Evolutionary conservation across 345 rosid genomes (phyloP).

Genomic region (thale cress (Arabidopsis thaliana)): DNA sequence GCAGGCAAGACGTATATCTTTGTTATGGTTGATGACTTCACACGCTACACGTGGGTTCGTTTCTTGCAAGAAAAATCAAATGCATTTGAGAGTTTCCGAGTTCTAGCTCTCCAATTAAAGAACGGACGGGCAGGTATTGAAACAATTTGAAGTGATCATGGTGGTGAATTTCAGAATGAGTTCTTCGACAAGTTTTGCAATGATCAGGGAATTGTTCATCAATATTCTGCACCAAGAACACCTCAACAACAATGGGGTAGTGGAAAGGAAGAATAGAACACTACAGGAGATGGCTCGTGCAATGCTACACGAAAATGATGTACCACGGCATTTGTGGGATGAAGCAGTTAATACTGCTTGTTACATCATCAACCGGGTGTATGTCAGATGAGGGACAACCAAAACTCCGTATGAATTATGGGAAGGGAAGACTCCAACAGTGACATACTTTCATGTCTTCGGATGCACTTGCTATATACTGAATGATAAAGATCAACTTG

Average conservation of each 20-base stretch:
- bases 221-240: neutral
- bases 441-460: neutral
- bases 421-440: neutral
- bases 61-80: neutral
- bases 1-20: no score
- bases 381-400: neutral
- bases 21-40: neutral
- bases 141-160: neutral
- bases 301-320: neutral
- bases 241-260: neutral
- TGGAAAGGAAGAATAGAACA: neutral
- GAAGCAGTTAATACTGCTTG: neutral
- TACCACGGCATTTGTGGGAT: neutral
- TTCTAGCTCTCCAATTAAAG: neutral
- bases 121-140: neutral
- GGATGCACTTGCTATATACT: neutral
- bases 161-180: neutral
- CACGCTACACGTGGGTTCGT: neutral
- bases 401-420: neutral
- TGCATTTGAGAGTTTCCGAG: neutral
- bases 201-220: neutral
- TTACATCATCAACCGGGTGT: neutral
- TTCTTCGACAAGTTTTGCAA: rapidly evolving
- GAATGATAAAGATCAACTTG: neutral
- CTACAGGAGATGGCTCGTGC: neutral